Evolutionary conservation across 129 eudicot genomes (phyloP), one percentile per base, ranked within the genome.

Genomic region (Pulicaria dysenterica): DNA sequence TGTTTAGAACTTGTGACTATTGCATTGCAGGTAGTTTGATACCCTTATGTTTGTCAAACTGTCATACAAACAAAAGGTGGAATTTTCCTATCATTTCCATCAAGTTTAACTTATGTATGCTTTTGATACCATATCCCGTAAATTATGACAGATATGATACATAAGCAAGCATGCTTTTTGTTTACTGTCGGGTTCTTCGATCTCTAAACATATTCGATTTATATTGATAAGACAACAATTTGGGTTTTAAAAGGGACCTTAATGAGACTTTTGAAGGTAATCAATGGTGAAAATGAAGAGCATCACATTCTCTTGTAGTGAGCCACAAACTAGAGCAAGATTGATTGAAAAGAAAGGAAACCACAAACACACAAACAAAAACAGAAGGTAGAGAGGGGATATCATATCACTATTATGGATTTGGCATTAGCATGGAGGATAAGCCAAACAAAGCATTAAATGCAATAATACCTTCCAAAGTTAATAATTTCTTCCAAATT

Each of bases 321-420:
- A 80, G 69, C 80, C 84, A 62, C 73, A 68, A 13, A 47, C 69
- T 67, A 59, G 41, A 51, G 36, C 34, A 39, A 59, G 62, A 73
- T 54, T 67, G 83, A 73, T 70, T 80, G 80, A 80, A 67, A 74
- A 51, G 76, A 79, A 57, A 36, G 80, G 31, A 80, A 69, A 58
- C 84, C 80, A 80, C 80, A 74, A 72, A 80, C 49, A 45, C 65
- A 79, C 42, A 73, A 41, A 68, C 34, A 64, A 24, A 24, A 24
- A 24, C 31, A 24, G 31, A 24, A 55, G 80, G 57, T 67, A 59
- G 67, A 38, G 69, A 55, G 16, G 36, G 73, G 47, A 64, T 64
- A 34, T 58, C 61, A 49, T 57, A 44, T 57, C 74, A 58, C 38
- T 53, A 49, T 61, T 61, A n/a, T 53, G 81, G 43, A 56, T 76